Evolutionary conservation across 2,329 filamentous ascomycete species (phyloP), one percentile per base, ranked within the genome.

Genomic region (Elsinoe arachidis): DNA sequence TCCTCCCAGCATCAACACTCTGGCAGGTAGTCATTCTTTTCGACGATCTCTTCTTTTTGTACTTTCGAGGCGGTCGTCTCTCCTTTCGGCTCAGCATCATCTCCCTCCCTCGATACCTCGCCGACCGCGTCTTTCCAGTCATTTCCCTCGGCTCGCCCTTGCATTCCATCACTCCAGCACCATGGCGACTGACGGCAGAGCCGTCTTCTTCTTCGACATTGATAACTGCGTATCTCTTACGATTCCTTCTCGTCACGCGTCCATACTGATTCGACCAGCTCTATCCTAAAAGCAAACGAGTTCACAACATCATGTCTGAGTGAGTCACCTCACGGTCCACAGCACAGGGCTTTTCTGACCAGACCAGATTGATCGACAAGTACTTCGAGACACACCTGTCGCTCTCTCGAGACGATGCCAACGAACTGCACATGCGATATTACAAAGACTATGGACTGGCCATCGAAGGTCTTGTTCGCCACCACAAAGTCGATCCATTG

Each of bases 361-460:
- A 9, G 9, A 19, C 37, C 12, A 26, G 30, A 33, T 15, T 56
- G 26, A 38, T 46, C 19, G 80, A 85, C 68, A 69, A 76, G 58
- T 85, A 83, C 69, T 84, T 85, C 65, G 71, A 79, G 62, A 75
- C 73, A 55, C 90, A 96, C 70, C 81, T 97, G 3, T 81, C 84
- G 19, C 76, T 97, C 2, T 79, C 82, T 1, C 77, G 79, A 64
- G 80, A 89, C 56, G 92, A 97, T 59, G 93, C 93, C n/a, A 83
- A 83, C 60, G 81, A 85, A 65, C 82, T 99, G 23, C 93, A 97
- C 72, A 79, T 84, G 70, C 88, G 91, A 65, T 99, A 99, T 76
- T 99, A 97, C 76, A 86, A 85, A 67, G 90, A 88, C 70, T 99
- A 99, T 70, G 93, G 95, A 30, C 82, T 99, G n/a, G 93, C 93